Evolutionary conservation across 805 yeast species (phyloP).

Genomic region (Tetrapisispora nanseiensis): DNA sequence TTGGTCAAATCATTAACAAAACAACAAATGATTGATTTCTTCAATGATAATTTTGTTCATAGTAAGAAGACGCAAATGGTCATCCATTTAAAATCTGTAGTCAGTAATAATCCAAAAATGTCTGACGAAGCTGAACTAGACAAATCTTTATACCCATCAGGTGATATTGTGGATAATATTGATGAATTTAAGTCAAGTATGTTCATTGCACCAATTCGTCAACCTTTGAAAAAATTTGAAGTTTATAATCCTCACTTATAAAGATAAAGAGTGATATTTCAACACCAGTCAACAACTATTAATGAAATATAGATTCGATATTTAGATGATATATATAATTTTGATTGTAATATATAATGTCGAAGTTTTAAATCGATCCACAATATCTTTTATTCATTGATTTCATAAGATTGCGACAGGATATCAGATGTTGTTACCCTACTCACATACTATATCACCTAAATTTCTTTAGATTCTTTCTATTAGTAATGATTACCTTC

Average conservation of each 20-base stretch:
- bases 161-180: slow-evolving; percentile 35
- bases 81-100: slow-evolving; percentile 52
- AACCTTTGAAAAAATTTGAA: slow-evolving; percentile 36
- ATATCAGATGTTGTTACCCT: too few relatives aligned
- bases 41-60: slow-evolving; percentile 34
- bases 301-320: too few relatives aligned
- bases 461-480: too few relatives aligned
- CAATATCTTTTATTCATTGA: too few relatives aligned
- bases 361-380: too few relatives aligned
- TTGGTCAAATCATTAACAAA: slow-evolving; percentile 44
- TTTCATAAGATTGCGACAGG: too few relatives aligned
- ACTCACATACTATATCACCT: too few relatives aligned
- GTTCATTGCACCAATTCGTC: slow-evolving; percentile 51
- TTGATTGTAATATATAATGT: too few relatives aligned
- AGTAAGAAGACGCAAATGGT: slow-evolving; percentile 36
- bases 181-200: slow-evolving; percentile 49
- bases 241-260: slow-evolving; percentile 9
- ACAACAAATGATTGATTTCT: slow-evolving; percentile 49
- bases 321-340: too few relatives aligned
- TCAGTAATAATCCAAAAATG: slow-evolving; percentile 11
- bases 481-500: too few relatives aligned
- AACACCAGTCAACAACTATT: too few relatives aligned
- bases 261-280: too few relatives aligned
- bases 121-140: slow-evolving; percentile 19
- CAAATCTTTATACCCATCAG: slow-evolving; percentile 37